These are phyloP conservation scores for Eucalyptus regnans DNA, from an alignment of 345 rosid genomes.

Conservation along the genomic window DNA sequence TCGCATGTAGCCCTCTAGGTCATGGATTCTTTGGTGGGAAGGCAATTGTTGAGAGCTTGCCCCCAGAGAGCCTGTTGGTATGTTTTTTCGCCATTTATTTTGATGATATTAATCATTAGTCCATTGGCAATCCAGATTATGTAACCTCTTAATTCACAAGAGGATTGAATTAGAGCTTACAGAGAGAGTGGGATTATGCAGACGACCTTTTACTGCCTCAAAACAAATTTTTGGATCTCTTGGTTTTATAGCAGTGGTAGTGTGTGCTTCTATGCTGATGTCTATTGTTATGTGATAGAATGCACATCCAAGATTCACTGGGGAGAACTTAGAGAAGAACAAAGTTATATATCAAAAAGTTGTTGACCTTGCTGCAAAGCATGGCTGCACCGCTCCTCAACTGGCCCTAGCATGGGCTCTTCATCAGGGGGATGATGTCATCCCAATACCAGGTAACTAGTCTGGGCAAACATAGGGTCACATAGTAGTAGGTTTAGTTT, in stretches of 20 bases:
- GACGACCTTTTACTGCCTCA: not conserved
- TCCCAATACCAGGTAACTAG: conserved; percentile 31
- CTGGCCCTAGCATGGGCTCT: conserved; percentile 40
- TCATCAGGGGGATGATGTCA: conserved; percentile 31
- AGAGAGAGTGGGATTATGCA: not conserved
- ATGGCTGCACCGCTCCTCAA: conserved; percentile 26
- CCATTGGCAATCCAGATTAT: not conserved
- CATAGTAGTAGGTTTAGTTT: no score
- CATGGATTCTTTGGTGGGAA: conserved; percentile 24
- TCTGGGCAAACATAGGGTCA: not conserved
- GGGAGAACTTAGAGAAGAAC: conserved; percentile 37
- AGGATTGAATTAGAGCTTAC: not conserved
- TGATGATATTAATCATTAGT: not conserved
- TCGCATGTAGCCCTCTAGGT: conserved; percentile 20
- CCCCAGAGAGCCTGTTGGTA: conserved; percentile 6
- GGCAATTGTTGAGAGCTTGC: conserved; percentile 11
- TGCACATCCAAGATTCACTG: conserved; percentile 24
- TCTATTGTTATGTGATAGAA: not conserved
- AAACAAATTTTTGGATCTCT: not conserved
- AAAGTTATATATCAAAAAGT: conserved; percentile 14
- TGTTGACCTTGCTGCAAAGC: conserved; percentile 18
- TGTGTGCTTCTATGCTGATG: not conserved
- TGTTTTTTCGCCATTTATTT: not conserved
- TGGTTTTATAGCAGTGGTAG: not conserved
- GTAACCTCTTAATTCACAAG: not conserved